phyloP scores from a whole-genome alignment of 345 rosid species.

The Lumnitzera racemosa region DNA sequence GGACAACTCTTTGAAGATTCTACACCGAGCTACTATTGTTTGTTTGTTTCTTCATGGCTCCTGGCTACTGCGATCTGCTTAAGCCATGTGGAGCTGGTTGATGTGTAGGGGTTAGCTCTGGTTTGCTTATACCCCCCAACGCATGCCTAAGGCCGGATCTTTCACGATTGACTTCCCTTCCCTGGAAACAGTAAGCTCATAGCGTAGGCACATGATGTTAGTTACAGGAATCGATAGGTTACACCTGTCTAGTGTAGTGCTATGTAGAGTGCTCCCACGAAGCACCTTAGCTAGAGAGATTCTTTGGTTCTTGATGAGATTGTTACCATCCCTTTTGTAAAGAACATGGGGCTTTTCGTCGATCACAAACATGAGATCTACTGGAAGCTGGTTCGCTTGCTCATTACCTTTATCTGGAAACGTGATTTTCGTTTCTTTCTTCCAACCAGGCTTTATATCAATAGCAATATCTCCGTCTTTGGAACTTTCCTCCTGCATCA shows the following conservation, averaged over 20 bases:
- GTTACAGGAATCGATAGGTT: slow-evolving; percentile 49
- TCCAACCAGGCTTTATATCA: slow-evolving; percentile 95
- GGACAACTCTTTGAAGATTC: too few relatives aligned
- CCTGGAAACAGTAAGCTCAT: slow-evolving; percentile 58
- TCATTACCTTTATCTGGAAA: slow-evolving; percentile 95
- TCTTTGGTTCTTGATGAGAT: slow-evolving; percentile 46
- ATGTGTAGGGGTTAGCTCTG: too few relatives aligned
- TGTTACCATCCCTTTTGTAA: slow-evolving; percentile 79
- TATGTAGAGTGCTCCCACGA: slow-evolving; percentile 56
- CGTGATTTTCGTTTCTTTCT: slow-evolving; percentile 89
- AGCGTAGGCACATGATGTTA: slow-evolving; percentile 70
- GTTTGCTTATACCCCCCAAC: slow-evolving; percentile 27
- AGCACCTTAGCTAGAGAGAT: slow-evolving; percentile 75
- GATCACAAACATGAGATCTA: slow-evolving; percentile 78
- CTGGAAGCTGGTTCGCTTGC: slow-evolving; percentile 79
- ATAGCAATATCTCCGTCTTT: slow-evolving; percentile 83
- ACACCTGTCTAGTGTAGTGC: slow-evolving; percentile 65
- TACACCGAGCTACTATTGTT: too few relatives aligned
- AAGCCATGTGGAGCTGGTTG: too few relatives aligned
- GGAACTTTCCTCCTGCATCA: slow-evolving; percentile 50
- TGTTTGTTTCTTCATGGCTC: too few relatives aligned
- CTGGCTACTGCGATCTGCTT: too few relatives aligned
- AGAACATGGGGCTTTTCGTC: slow-evolving; percentile 73
- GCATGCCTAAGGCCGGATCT: slow-evolving; percentile 74
- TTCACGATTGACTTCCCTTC: slow-evolving; percentile 95